Base-by-base conservation (phyloP, 768 basidiomycete species). In the Boletus pseudopeckii region DNA sequence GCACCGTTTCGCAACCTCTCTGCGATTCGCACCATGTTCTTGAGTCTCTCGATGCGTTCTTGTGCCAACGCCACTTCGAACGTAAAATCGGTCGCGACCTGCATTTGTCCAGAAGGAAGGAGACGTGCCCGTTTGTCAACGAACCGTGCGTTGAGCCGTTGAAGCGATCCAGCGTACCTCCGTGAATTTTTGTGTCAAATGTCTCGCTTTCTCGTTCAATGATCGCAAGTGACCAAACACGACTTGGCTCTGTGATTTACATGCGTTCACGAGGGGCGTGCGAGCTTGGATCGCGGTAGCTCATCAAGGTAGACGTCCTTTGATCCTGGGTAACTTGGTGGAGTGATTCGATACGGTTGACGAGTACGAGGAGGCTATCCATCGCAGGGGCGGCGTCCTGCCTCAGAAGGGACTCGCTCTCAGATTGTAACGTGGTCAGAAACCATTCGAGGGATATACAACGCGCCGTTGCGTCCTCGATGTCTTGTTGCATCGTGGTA, bases 11-110 rank as follows among this genome's bases (percentile, higher is more conserved):
- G 44, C 26, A 61, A 4, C 17, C 22, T 50, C 45, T 37, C 22
- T 36, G 48, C 50, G 1, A 50, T 1, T 18, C 20, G 28, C 15
- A 48, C 11, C 39, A 51, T 45, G 13, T 55, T 22, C 38, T 34
- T 26, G 2, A 61, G 37, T 36, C 20, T 48, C 3, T 48, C 48
- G 3, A 49, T 36, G 13, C 59, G 41, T 10, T 50, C 33, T 24
- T 50, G 54, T 4, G 54, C 50, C 41, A 17, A 0, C 32, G 37
- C 0, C 7, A 57, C n/a, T 30, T 60, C 40, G 36, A 52, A 60
- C 6, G 53, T 61, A 15, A 60, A 36, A 26, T 56, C 58, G 1
- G 59, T 61, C 18, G 54, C 40, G 30, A 60, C 47, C 58, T 60
- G 32, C 26, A 36, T 8, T 22, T 22, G 14, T 10, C 8, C 11